Evolutionary conservation across 1,284 basidiomycete species (phyloP), one percentile per base, ranked within the genome.

Genomic region (Heterobasidion irregulare): DNA sequence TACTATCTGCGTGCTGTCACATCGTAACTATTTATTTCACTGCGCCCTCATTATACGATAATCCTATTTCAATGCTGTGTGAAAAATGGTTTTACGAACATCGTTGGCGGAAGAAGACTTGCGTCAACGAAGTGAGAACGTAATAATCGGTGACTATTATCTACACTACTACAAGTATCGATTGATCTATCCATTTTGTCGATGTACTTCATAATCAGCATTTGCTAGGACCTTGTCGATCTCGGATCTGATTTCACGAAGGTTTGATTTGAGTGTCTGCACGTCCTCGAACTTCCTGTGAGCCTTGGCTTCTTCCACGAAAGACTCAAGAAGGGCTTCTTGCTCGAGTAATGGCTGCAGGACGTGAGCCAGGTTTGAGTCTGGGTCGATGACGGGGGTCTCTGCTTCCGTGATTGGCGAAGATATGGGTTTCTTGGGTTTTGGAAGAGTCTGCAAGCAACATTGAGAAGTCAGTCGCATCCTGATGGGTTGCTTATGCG

Each of bases 201-300:
- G 38, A 41, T 41, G 38, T n/a, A 41, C 10, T 7, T 16, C 18
- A 47, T 47, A 10, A 10, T 47, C 46, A 16, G 70, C 72, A 57
- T 73, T 75, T 38, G 69, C 73, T 47, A 86, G 53, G 57, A 93
- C 74, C 62, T 78, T 81, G 59, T 83, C 83, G 58, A 95, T 94
- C 73, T 94, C 92, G 12, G 65, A 72, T 56, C 87, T 76, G 56
- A 95, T 92, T 71, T 95, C 93, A 49, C 71, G 75, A 50, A 95
- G 68, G 67, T 86, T 94, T 45, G 71, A 67, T 63, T 85, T 83
- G 56, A 96, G 72, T 3, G 84, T 88, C 70, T 86, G 86, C 16
- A 84, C 84, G 66, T 96, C 93, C 69, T 96, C 93, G 60, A 95
- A 94, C 70, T 95, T 95, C 47, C 93, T 76, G 63, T 86, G 86